These are phyloP conservation scores for Leccinum insolens DNA, from an alignment of 1,284 basidiomycete species.

Conservation along the genomic window DNA sequence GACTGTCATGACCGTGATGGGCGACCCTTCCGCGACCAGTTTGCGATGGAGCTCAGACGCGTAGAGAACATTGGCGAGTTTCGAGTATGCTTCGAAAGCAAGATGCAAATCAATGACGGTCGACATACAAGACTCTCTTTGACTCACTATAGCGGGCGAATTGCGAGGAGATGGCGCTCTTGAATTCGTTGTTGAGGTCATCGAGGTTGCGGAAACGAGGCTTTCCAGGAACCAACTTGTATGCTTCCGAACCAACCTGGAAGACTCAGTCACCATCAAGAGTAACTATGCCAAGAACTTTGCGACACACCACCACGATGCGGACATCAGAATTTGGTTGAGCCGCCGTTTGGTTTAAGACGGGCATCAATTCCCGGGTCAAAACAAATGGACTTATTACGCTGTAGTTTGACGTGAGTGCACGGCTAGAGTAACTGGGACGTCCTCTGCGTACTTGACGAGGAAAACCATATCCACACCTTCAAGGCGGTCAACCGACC, in stretches of 20 bases:
- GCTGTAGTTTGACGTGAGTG: slow-evolving; percentile 30
- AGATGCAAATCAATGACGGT: not conserved
- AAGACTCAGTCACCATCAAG: not conserved
- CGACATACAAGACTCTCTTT: not conserved
- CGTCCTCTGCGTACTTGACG: slow-evolving; percentile 42
- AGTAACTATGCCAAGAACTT: not conserved
- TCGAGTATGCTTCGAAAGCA: slow-evolving; percentile 37
- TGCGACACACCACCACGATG: slow-evolving; percentile 45
- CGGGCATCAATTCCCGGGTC: slow-evolving; percentile 49
- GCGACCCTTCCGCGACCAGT: slow-evolving; percentile 31
- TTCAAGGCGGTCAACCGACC: slow-evolving; percentile 14
- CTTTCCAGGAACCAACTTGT: slow-evolving; percentile 20
- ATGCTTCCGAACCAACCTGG: slow-evolving; percentile 29
- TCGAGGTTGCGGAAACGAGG: slow-evolving; percentile 40
- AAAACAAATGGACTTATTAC: slow-evolving; percentile 50
- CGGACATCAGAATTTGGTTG: slow-evolving; percentile 51
- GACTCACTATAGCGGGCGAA: slow-evolving; percentile 42
- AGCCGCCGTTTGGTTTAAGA: slow-evolving; percentile 48
- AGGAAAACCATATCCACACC: slow-evolving; percentile 43
- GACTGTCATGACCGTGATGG: slow-evolving; percentile 33
- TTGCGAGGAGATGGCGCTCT: slow-evolving; percentile 25
- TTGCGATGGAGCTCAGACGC: slow-evolving; percentile 42
- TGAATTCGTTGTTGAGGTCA: slow-evolving; percentile 43
- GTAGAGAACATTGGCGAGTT: slow-evolving; percentile 44
- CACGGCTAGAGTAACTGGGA: not conserved